Evolutionary conservation across 2,329 filamentous ascomycete genomes (phyloP), one percentile per base, ranked within the genome.

Genomic region (Aspergillus tubingensis): DNA sequence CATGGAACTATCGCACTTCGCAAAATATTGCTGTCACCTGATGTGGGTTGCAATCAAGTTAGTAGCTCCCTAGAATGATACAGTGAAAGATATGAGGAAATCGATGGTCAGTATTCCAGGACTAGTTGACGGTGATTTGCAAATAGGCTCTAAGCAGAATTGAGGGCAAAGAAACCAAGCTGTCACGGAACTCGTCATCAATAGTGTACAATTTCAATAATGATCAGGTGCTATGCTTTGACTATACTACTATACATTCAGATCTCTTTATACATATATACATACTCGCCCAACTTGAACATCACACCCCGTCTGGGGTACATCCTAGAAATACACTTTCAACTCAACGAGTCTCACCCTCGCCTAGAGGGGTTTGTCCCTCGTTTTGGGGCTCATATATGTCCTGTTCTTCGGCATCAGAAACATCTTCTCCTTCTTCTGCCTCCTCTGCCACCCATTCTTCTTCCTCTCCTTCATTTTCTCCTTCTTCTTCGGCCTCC

Each of bases 11-110:
- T 36, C 11, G 32, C 10, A 36, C 32, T 36, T 15, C 4, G 10
- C 10, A 36, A 5, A 4, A 5, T 15, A 3, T 19, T n/a, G 39
- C 39, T 3, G 39, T 43, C 30, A 54, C 64, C 58, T 72, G 67
- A 70, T 13, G 11, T 36, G 32, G 11, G 5, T 15, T 36, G 11
- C 32, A 15, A 13, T 13, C 10, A 11, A 36, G 52, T 65, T 65
- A 68, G 64, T 52, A 36, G 13, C 8, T 30, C 27, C 27, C 27
- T 11, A 30, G 27, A 30, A 11, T 4, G 10, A 30, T 11, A 11
- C 27, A 30, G 27, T 30, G 4, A 11, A 30, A 30, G 8, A 11
- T 11, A 23, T 21, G 21, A 21, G 27, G 27, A 11, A 10, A 11
- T 30, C 27, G 10, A 30, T 4, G 27, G 10, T 30, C 10, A 11